A percentile compares a stretch with the other conserved stretches of the same genome.
Evolutionary conservation across 441 rosid genomes (phyloP).

Genomic region (Rhodomyrtus psidioides): DNA sequence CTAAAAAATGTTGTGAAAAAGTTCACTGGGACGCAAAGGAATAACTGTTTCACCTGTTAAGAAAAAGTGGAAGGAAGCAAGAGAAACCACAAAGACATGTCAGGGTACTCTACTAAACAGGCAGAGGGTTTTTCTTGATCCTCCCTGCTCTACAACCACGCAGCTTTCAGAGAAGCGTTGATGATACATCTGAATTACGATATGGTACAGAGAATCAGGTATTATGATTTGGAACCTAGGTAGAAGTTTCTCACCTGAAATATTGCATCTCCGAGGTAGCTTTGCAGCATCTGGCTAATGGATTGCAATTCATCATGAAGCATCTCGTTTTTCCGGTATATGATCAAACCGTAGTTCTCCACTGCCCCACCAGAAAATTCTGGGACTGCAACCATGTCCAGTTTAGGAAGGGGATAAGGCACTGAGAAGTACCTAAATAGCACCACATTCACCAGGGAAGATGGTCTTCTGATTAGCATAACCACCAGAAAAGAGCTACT

Average conservation of each 20-base stretch:
- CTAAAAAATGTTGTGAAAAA: background rate
- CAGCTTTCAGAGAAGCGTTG: background rate
- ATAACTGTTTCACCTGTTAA: background rate
- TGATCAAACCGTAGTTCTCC: slow-evolving; percentile 33
- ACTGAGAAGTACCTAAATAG: slow-evolving; percentile 21
- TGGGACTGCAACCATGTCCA: slow-evolving; percentile 29
- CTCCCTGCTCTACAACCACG: background rate
- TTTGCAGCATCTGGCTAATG: slow-evolving; percentile 27
- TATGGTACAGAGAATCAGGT: background rate
- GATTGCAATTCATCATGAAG: slow-evolving; percentile 19
- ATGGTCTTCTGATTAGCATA: background rate
- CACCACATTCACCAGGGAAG: background rate
- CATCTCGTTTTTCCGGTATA: slow-evolving; percentile 21
- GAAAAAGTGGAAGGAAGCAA: background rate
- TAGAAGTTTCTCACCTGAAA: slow-evolving; percentile 18
- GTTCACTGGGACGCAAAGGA: background rate
- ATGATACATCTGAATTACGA: background rate
- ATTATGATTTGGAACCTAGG: background rate
- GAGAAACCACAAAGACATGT: background rate
- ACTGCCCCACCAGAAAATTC: slow-evolving; percentile 31
- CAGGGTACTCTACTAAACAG: background rate
- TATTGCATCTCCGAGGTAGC: slow-evolving; percentile 24
- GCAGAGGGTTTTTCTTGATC: background rate
- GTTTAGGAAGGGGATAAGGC: slow-evolving; percentile 32
- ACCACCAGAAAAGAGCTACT: background rate